Percentiles rank a stretch among this genome's conserved stretches.
Evolutionary conservation across 2,329 filamentous ascomycete species (phyloP).

Genomic region (Mycosphaerella sp.): DNA sequence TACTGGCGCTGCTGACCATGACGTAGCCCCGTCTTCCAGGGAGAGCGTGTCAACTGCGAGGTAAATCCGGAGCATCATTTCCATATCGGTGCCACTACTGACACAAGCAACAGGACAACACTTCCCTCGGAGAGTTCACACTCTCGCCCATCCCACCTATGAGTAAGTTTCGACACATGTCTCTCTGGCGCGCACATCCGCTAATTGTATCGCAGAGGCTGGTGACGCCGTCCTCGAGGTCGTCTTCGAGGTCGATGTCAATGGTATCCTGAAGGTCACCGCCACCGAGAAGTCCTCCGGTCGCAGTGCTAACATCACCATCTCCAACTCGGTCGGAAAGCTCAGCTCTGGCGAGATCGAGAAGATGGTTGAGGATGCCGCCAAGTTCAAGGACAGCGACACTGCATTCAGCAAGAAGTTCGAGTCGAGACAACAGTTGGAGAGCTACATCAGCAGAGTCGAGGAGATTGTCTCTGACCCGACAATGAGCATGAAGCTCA

Average conservation of each 20-base stretch:
- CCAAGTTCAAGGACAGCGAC: slow-evolving; percentile 97
- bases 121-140: slow-evolving; percentile 93
- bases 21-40: slow-evolving; percentile 63
- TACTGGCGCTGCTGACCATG: slow-evolving; percentile 38
- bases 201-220: slow-evolving; percentile 41
- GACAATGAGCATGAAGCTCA: slow-evolving; percentile 90
- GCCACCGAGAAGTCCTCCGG: slow-evolving; percentile 98
- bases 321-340: slow-evolving; percentile 99
- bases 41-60: slow-evolving; percentile 88
- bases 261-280: slow-evolving; percentile 94
- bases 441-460: slow-evolving; percentile 96
- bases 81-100: too few relatives aligned
- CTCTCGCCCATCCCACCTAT: slow-evolving; percentile 60
- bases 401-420: slow-evolving; percentile 99
- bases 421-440: slow-evolving; percentile 97
- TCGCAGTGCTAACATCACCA: slow-evolving; percentile 98
- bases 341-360: slow-evolving; percentile 92
- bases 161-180: slow-evolving; percentile 26
- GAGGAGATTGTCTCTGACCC: slow-evolving; percentile 99
- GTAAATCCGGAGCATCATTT: too few relatives aligned
- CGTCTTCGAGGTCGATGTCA: slow-evolving; percentile 99
- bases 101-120: slow-evolving; percentile 61
- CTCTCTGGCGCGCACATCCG: not conserved
- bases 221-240: slow-evolving; percentile 96
- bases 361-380: slow-evolving; percentile 94